Evolutionary conservation across 2,329 filamentous ascomycete genomes (phyloP).

Genomic region (Nectriaceae sp.): DNA sequence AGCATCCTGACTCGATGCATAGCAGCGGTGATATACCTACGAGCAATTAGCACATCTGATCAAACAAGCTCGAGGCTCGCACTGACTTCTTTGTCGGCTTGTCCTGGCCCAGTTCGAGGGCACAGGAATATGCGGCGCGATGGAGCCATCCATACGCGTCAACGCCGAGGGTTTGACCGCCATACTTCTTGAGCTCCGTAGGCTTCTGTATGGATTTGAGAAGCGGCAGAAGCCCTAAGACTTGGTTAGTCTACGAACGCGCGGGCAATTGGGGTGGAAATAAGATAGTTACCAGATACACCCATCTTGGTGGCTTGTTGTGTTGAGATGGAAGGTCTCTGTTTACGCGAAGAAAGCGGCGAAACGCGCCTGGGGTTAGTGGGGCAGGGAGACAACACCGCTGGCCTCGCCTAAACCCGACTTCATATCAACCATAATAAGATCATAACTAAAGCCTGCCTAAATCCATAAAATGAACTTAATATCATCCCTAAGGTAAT

Average conservation of each 20-base stretch:
- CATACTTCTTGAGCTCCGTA: constrained; percentile 81
- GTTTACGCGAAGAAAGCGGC: too few relatives aligned
- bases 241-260: constrained; percentile 25
- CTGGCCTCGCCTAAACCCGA: too few relatives aligned
- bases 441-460: too few relatives aligned
- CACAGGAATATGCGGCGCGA: constrained; percentile 86
- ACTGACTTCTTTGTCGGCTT: constrained; percentile 84
- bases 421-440: too few relatives aligned
- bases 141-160: constrained; percentile 99
- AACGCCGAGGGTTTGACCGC: constrained; percentile 87
- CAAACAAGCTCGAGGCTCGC: neutral
- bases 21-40: constrained; percentile 84
- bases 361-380: too few relatives aligned
- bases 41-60: constrained; percentile 4
- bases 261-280: neutral
- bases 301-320: constrained; percentile 42
- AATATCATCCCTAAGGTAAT: too few relatives aligned
- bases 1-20: constrained; percentile 94
- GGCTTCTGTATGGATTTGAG: constrained; percentile 96
- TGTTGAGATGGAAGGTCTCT: too few relatives aligned
- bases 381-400: too few relatives aligned
- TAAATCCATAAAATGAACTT: too few relatives aligned
- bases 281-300: constrained; percentile 34
- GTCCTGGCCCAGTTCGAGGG: constrained; percentile 84
- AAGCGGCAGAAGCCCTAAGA: constrained; percentile 77